Evolutionary conservation across 2,329 filamentous ascomycete genomes (phyloP), one percentile per base, ranked within the genome.

Genomic region (Hysterium pulicare): DNA sequence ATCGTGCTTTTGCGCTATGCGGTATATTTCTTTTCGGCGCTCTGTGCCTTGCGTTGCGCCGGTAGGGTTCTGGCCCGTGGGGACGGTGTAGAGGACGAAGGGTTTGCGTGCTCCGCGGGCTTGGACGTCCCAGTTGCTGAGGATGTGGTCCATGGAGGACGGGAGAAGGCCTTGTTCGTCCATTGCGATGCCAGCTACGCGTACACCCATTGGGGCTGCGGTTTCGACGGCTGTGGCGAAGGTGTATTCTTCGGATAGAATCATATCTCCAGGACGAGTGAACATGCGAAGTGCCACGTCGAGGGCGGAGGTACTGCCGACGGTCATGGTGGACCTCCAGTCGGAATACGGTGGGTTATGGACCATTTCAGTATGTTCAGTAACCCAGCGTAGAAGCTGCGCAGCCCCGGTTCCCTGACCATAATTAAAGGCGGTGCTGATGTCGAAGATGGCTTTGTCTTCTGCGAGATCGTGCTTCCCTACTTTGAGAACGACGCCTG

Each of bases 311-410:
- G 93, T 97, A 67, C 84, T 93, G 40, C 91, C 93, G 31, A 91
- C 79, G 2, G 84, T 90, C 71, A 96, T 76, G 41, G 83, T 84
- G 57, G 87, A 87, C 50, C 81, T 77, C 93, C 93, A 98, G 71
- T 98, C 90, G 15, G 83, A 78, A 63, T 97, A 97, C 0, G 87
- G 88, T 13, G 91, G 90, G 47, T 81, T 77, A 67, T 89, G 87
- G 13, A 95, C 82, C 42, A 97, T 81, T 71, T 98, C 91, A 0
- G 90, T 95, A 69, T 97, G 93, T 72, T 98, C 93, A 0, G 90
- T 94, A 38, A 97, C 76, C 71, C 87, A 97, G 46, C 93, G 83
- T 49, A 96, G 73, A 66, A 98, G 75, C 70, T 95, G 93, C 3
- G 89, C 86, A 9, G 88, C 82, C 15, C 93, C 93, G 15, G 82